A percentile compares a stretch with the other conserved stretches of the same genome.
phyloP scores from a whole-genome alignment of 2,329 filamentous ascomycete species.

The Ophiosphaerella korrae region DNA sequence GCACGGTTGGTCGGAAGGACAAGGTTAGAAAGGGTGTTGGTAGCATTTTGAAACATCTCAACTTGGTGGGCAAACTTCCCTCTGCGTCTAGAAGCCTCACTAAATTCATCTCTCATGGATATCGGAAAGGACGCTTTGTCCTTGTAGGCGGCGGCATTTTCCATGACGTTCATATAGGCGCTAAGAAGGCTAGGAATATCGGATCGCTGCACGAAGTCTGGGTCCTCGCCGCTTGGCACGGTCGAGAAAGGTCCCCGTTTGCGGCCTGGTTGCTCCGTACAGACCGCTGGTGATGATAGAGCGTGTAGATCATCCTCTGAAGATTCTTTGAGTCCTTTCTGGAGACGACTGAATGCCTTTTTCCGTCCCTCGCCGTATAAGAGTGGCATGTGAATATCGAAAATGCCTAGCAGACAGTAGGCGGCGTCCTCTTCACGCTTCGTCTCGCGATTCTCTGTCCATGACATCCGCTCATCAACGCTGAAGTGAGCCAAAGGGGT shows the following conservation, averaged over 20 bases:
- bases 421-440: neutral
- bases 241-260: constrained; percentile 1
- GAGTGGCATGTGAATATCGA: neutral
- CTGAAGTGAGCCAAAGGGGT: neutral
- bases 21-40: constrained; percentile 2
- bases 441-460: neutral
- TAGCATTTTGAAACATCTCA: neutral
- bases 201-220: neutral
- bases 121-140: neutral
- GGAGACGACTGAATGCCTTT: constrained; percentile 14
- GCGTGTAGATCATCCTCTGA: too few species aligned
- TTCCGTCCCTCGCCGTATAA: constrained; percentile 1
- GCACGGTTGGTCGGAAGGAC: neutral
- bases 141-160: constrained; percentile 1
- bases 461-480: neutral
- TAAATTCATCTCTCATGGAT: neutral
- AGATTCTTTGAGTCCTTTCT: neutral
- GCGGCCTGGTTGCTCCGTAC: neutral
- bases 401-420: neutral
- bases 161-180: neutral
- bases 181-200: constrained; percentile 1
- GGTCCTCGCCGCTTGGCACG: neutral
- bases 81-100: neutral
- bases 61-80: neutral
- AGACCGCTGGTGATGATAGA: neutral